A percentile compares a stretch with the other conserved stretches of the same genome.
These are phyloP conservation scores for Odonthalia washingtoniensis DNA, from an alignment of 31 red algal genomes.

Conservation along the genomic window DNA sequence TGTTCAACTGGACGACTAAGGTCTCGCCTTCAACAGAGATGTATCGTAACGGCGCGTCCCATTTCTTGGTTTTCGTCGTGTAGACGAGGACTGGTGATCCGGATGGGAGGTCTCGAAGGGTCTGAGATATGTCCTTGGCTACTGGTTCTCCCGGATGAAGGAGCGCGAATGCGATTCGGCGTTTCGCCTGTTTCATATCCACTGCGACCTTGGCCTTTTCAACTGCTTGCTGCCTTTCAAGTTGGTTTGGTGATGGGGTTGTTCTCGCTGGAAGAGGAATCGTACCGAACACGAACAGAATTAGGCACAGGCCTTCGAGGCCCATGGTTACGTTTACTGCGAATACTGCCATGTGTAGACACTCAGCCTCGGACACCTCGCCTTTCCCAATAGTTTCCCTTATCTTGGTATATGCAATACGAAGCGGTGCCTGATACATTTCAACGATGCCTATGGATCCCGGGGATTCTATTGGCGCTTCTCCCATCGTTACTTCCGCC, in stretches of 20 bases:
- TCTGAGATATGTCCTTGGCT: no score
- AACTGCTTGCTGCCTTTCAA: slow-evolving; percentile 16
- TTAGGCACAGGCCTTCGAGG: slow-evolving; percentile 44
- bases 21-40: background rate
- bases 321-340: no score
- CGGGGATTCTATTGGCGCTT: slow-evolving; percentile 18
- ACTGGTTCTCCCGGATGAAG: no score
- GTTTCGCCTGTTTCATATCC: slow-evolving; percentile 26
- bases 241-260: background rate
- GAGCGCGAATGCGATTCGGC: slow-evolving; percentile 20
- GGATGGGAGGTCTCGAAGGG: no score
- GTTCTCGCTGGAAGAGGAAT: background rate
- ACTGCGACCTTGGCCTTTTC: slow-evolving; percentile 37
- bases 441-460: slow-evolving; percentile 27
- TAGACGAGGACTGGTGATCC: no score
- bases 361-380: no score
- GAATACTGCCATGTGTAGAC: no score
- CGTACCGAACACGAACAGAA: slow-evolving; percentile 18
- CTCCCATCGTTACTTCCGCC: background rate
- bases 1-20: background rate
- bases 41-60: background rate
- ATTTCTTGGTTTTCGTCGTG: background rate
- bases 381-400: no score
- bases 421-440: background rate
- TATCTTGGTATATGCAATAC: no score